These are phyloP conservation scores for Aspergillus biplanus DNA, from an alignment of 495 filamentous ascomycete genomes.

Conservation along the genomic window DNA sequence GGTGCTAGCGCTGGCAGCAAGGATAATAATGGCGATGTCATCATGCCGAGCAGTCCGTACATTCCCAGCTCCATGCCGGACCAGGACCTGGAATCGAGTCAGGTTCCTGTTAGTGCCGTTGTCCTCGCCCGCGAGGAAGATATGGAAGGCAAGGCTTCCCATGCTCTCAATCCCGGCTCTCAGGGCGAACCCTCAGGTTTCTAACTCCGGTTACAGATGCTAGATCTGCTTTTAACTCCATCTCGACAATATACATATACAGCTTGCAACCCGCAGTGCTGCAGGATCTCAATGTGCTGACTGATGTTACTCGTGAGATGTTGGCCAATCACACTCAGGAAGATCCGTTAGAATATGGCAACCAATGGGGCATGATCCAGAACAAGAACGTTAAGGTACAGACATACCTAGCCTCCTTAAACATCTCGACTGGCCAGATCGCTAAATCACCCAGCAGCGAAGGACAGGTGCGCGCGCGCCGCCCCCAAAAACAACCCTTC, in stretches of 20 bases:
- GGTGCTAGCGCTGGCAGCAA: constrained; percentile 28
- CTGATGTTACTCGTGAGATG: constrained; percentile 66
- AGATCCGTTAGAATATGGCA: constrained; percentile 63
- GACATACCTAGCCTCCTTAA: not conserved
- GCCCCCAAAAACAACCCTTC: constrained; percentile 34
- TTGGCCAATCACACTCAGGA: constrained; percentile 56
- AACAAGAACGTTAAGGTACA: constrained; percentile 65
- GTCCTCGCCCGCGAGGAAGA: constrained; percentile 80
- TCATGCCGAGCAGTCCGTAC: constrained; percentile 74
- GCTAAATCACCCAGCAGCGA: constrained; percentile 43
- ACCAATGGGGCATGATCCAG: constrained; percentile 69
- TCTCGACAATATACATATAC: constrained; percentile 83
- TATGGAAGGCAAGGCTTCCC: constrained; percentile 61
- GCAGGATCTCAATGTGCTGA: constrained; percentile 76
- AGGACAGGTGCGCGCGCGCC: constrained; percentile 47
- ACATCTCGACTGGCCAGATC: not conserved
- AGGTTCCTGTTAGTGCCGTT: constrained; percentile 56
- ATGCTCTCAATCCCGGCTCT: not conserved
- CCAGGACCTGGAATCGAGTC: constrained; percentile 41
- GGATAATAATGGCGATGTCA: constrained; percentile 65
- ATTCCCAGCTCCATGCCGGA: constrained; percentile 62
- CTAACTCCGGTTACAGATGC: constrained; percentile 53
- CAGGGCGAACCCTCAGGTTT: not conserved
- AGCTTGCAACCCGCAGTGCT: constrained; percentile 73
- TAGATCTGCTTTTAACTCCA: constrained; percentile 67